A percentile compares a stretch with the other conserved stretches of the same genome.
phyloP scores from a whole-genome alignment of 805 yeast species.

The Myxozyma neotropica region DNA sequence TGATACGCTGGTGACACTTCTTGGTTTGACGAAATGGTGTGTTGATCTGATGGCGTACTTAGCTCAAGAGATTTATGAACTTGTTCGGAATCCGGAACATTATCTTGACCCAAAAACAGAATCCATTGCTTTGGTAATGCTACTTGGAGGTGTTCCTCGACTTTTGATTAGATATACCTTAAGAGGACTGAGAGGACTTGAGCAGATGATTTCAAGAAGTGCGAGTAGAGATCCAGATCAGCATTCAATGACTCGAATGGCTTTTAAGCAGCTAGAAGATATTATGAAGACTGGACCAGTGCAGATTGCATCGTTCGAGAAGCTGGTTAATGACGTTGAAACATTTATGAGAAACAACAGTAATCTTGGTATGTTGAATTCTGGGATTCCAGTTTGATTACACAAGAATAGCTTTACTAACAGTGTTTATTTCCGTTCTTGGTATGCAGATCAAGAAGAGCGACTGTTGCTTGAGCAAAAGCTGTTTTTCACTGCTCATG shows the following conservation, averaged over 20 bases:
- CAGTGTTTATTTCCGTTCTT: not conserved
- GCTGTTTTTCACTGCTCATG: conserved; percentile 61
- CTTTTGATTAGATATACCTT: conserved; percentile 43
- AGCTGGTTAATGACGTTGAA: conserved; percentile 46
- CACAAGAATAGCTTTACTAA: no score
- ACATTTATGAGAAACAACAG: conserved; percentile 40
- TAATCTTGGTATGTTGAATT: conserved; percentile 22
- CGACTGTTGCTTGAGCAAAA: conserved; percentile 61
- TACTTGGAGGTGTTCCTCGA: conserved; percentile 44
- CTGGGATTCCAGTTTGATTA: not conserved
- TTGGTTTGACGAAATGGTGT: conserved; percentile 88
- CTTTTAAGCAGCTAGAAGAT: conserved; percentile 39
- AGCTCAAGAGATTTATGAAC: conserved; percentile 61
- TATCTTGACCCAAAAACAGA: conserved; percentile 39
- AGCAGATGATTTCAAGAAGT: conserved; percentile 37
- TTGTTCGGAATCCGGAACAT: conserved; percentile 25
- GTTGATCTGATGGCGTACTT: conserved; percentile 73
- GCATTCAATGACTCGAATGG: conserved; percentile 37
- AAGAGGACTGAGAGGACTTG: conserved; percentile 46
- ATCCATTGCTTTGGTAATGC: conserved; percentile 41
- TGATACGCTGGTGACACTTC: conserved; percentile 37
- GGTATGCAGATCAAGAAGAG: conserved; percentile 39
- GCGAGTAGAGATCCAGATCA: conserved; percentile 37
- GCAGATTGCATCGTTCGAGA: conserved; percentile 42
- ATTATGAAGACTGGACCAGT: conserved; percentile 40